Evolutionary conservation across 768 basidiomycete genomes (phyloP).

Genomic region (Mycena venus): DNA sequence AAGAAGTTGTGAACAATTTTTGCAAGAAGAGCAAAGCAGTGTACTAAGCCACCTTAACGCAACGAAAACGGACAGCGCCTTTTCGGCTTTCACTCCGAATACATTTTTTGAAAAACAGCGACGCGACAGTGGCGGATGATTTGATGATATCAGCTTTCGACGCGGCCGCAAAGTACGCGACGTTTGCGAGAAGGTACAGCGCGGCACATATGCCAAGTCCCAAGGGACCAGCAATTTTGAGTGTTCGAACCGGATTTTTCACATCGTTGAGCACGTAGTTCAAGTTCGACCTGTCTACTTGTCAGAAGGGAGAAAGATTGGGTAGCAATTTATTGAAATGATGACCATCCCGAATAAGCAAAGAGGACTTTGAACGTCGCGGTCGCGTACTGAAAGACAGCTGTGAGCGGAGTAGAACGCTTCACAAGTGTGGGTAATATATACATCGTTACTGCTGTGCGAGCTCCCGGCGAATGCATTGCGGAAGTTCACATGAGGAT

Average conservation of each 20-base stretch:
- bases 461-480: slow-evolving; percentile 69
- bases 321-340: neutral
- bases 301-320: neutral
- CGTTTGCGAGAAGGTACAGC: slow-evolving; percentile 68
- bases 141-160: slow-evolving; percentile 63
- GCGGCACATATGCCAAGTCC: slow-evolving; percentile 66
- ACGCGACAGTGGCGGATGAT: slow-evolving; percentile 69
- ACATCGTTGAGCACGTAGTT: slow-evolving; percentile 75
- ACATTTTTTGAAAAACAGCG: slow-evolving; percentile 72
- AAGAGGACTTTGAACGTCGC: slow-evolving; percentile 71
- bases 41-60: slow-evolving; percentile 63
- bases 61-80: slow-evolving; percentile 68
- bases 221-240: slow-evolving; percentile 73
- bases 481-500: slow-evolving; percentile 67
- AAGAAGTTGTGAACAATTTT: neutral
- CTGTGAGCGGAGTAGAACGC: slow-evolving; percentile 39
- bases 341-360: slow-evolving; percentile 38
- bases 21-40: neutral
- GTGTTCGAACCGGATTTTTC: slow-evolving; percentile 68
- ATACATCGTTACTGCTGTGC: slow-evolving; percentile 54
- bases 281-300: slow-evolving; percentile 57
- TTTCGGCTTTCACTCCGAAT: slow-evolving; percentile 65
- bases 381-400: slow-evolving; percentile 63
- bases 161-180: slow-evolving; percentile 69
- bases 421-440: neutral